Conservation (phyloP, 768 basidiomycete genomes). For the Tulasnella sp. region DNA sequence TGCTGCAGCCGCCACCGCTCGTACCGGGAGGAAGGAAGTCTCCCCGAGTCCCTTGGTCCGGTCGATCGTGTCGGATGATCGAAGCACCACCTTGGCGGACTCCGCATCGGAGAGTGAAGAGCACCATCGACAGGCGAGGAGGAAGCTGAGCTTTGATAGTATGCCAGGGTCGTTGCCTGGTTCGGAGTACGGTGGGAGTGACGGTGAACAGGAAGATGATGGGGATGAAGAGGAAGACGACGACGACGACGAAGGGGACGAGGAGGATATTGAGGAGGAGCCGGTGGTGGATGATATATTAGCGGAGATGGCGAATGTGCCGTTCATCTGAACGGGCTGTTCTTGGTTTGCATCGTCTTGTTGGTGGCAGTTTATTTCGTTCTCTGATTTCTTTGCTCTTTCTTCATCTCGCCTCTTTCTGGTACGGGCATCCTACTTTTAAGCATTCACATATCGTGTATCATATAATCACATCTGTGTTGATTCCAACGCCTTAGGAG, state of each 20-base stretch:
- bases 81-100: constrained; percentile 34
- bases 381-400: neutral
- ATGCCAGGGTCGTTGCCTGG: constrained; percentile 80
- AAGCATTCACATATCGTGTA: neutral
- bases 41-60: constrained; percentile 4
- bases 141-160: constrained; percentile 66
- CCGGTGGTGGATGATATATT: constrained; percentile 62
- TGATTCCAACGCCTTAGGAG: constrained; percentile 46
- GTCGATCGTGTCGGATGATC: constrained; percentile 22
- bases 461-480: neutral
- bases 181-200: constrained; percentile 43
- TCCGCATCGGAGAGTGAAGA: constrained; percentile 43
- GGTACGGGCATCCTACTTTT: neutral
- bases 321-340: constrained; percentile 44
- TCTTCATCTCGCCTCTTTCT: constrained; percentile 38
- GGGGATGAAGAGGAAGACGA: constrained; percentile 55
- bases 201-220: constrained; percentile 50
- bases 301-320: constrained; percentile 65
- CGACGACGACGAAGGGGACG: constrained; percentile 38
- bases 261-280: constrained; percentile 41
- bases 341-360: too few relatives aligned
- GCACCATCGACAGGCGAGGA: constrained; percentile 46
- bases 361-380: neutral
- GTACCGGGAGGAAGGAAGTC: neutral
- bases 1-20: constrained; percentile 36